Conservation (phyloP, 2,329 filamentous ascomycete species). For the Pseudodiploospora longispora region DNA sequence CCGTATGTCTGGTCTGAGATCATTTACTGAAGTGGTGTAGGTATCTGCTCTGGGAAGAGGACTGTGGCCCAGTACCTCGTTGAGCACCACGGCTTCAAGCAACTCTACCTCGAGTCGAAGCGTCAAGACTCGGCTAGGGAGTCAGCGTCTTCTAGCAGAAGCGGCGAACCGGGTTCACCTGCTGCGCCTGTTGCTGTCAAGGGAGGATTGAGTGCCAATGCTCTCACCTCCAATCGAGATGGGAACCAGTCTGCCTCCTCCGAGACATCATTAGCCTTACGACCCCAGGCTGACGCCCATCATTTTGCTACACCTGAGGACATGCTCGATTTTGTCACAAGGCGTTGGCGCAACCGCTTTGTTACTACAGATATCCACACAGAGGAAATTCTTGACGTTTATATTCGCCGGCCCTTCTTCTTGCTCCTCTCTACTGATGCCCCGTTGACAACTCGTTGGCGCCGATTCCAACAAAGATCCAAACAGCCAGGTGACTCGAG, state of each 20-base stretch:
- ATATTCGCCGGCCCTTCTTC: constrained; percentile 81
- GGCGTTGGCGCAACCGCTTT: constrained; percentile 74
- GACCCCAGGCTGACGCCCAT: constrained; percentile 11
- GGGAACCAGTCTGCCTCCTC: constrained; percentile 16
- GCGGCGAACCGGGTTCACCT: constrained; percentile 7
- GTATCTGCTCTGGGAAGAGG: constrained; percentile 87
- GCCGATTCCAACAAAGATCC: constrained; percentile 52
- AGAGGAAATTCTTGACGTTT: constrained; percentile 63
- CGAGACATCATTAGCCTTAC: constrained; percentile 18
- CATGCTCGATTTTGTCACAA: constrained; percentile 79
- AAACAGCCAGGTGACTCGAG: constrained; percentile 13
- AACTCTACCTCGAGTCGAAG: constrained; percentile 48
- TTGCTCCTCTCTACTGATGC: constrained; percentile 87
- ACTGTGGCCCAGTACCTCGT: constrained; percentile 84
- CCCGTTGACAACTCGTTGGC: constrained; percentile 76
- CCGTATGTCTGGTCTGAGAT: too few relatives aligned
- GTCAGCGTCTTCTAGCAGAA: constrained; percentile 4
- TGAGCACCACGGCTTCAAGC: constrained; percentile 72
- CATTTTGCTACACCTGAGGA: constrained; percentile 55
- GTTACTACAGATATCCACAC: constrained; percentile 78
- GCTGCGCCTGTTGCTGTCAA: constrained; percentile 13
- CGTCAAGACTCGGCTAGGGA: background rate
- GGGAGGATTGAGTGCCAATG: constrained; percentile 17
- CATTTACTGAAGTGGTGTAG: constrained; percentile 34
- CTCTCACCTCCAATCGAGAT: constrained; percentile 18